Base-by-base conservation (phyloP, 257 asterid species). In the Solanum bulbocastanum region DNA sequence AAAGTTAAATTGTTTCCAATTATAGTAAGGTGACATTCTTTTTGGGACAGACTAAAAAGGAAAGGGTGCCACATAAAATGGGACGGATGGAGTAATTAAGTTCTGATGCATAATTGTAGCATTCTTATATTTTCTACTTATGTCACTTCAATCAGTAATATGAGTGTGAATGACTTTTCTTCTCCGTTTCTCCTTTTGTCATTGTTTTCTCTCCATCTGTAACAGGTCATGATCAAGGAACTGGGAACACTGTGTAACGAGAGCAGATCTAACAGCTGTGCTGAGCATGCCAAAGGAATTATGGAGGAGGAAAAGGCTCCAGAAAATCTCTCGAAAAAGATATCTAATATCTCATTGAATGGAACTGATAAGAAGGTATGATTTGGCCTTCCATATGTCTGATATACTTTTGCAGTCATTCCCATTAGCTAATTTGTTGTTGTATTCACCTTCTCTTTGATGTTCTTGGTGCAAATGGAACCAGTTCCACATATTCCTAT, bases 251-350 rank as follows among this genome's bases (percentile, higher is more conserved):
- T 96, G 89, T 87, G 87, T 83, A 87, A 89, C 25, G 97, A 95
- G 52, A 93, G 98, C 79, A 94, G 98, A 90, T 92, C 98, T 87
- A 94, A 89, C 90, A 94, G 93, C 88, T 96, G 99, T 69, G 90
- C 93, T 90, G 99, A 96, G 94, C 99, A 96, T 83, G 99, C 98
- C 85, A 92, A 93, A 68, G 99, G 94, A 83, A 90, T 94, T 87
- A 94, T 94, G 94, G 99, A 96, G 91, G 98, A 93, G 90, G 98
- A 94, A 93, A 93, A 93, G 89, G 98, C 94, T 93, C 97, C 99
- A 0, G 98, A 96, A 87, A 92, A 90, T 92, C 96, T 96, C 74
- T 93, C 98, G 9, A 92, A 92, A 73, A 93, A 93, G 92, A 93
- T 96, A 40, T 92, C 96, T 3, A 90, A 86, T 60, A 92, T 96